Base-by-base conservation (phyloP, 192 early-diverging fungal species). In the Coemansia sp. region DNA sequence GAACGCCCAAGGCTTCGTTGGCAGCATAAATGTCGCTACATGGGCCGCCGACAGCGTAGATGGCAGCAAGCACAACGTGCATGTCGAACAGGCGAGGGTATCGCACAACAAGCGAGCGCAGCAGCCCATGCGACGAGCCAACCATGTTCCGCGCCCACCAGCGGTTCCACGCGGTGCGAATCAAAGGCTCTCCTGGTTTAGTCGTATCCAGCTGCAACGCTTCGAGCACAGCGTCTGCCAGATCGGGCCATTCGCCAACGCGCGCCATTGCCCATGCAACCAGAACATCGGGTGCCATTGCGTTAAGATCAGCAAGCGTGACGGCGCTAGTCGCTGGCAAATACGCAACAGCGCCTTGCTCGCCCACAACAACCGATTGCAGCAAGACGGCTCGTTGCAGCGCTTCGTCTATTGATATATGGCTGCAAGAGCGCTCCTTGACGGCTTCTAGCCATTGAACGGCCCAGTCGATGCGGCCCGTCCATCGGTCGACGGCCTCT, bases 401-500 rank as follows among this genome's bases (percentile, higher is more conserved):
- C 22, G 49, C 23, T 6, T 52, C 49, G 49, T 25, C 23, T 7
- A 52, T 22, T 25, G 9, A 13, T 5, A 2, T 25, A 22, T 52
- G 49, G 10, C 49, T 10, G 13, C 29, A 15, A 23, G 52, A 2
- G 14, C 48, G 55, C 11, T 35, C 34, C 4, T 40, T 65, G 25
- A 61, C 40, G n/a, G 50, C 48, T 17, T 66, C 54, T 17, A 76
- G 74, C 67, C 74, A 76, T 3, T 19, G 20, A 10, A 45, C 38
- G 1, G 68, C 63, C 68, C 74, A 70, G 64, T 76, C 74, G 7
- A 70, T 23, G 6, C 68, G 67, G 1, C 74, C 74, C 4, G 74
- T 76, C 58, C 63, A 70, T 29, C 35, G 59, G 34, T 76, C 74
- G 32, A 77, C 70, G 3, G 41, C 43, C 53, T 68, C 66, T 0